Evolutionary conservation across 192 early-diverging fungal genomes (phyloP).

Genomic region (Coemansia sp.): DNA sequence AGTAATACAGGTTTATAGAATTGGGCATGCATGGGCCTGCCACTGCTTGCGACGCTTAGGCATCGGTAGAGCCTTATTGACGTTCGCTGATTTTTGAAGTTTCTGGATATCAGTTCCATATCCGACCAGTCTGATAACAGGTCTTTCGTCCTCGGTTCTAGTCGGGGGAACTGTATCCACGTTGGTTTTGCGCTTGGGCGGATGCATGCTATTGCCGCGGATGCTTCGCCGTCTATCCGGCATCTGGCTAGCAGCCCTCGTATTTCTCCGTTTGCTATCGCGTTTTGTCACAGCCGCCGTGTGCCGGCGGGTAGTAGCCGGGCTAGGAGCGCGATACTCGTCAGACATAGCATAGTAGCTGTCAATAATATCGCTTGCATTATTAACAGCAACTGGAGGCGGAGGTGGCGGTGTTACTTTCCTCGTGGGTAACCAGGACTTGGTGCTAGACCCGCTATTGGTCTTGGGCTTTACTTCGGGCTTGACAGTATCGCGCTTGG

Average conservation of each 20-base stretch:
- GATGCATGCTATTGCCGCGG: slow-evolving; percentile 1
- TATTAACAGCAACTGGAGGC: neutral
- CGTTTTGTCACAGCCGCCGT: slow-evolving; percentile 1
- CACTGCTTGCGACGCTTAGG: slow-evolving; percentile 22
- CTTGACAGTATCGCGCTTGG: slow-evolving; percentile 4
- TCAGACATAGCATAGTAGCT: slow-evolving; percentile 4
- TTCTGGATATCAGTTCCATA: neutral
- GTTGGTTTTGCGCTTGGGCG: neutral
- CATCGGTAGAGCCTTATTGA: slow-evolving; percentile 40
- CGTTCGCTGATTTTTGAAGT: slow-evolving; percentile 9
- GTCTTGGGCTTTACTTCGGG: slow-evolving; percentile 12
- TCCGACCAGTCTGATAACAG: slow-evolving; percentile 4
- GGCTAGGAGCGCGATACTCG: neutral
- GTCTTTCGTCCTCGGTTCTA: neutral
- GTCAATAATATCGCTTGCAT: slow-evolving; percentile 6
- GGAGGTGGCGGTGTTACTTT: slow-evolving; percentile 14
- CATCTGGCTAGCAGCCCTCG: slow-evolving; percentile 3
- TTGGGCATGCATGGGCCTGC: slow-evolving; percentile 22
- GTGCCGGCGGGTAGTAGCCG: neutral
- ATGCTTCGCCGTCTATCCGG: slow-evolving; percentile 15
- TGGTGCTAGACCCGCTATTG: slow-evolving; percentile 20
- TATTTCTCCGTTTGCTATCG: slow-evolving; percentile 11
- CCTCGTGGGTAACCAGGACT: slow-evolving; percentile 38
- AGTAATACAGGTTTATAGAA: slow-evolving; percentile 17
- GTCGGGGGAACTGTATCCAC: neutral